Percentiles rank a stretch among this genome's conserved stretches.
Evolutionary conservation across 2,329 filamentous ascomycete genomes (phyloP).

Genomic region (Penicillium sp.): DNA sequence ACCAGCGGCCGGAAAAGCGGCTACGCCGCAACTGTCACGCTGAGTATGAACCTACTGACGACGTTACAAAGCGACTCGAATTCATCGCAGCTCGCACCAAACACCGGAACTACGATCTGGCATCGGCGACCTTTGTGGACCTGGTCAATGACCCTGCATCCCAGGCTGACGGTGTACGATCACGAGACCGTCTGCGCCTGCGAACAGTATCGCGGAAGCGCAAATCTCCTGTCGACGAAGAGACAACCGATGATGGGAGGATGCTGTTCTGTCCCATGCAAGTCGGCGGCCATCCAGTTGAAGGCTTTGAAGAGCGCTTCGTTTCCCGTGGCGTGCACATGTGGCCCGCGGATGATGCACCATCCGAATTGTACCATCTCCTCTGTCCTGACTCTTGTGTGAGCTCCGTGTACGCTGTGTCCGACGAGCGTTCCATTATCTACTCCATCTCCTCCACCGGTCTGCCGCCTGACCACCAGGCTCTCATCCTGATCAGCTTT

Average conservation of each 20-base stretch:
- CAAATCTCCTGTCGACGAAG: conserved; percentile 36
- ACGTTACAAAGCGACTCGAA: conserved; percentile 28
- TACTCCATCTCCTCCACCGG: conserved; percentile 35
- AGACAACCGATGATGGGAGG: conserved; percentile 23
- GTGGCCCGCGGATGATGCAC: conserved; percentile 41
- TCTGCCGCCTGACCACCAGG: conserved; percentile 21
- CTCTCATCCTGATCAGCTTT: conserved; percentile 39
- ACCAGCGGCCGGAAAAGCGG: conserved; percentile 36
- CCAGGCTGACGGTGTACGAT: conserved; percentile 23
- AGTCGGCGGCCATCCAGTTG: conserved; percentile 23
- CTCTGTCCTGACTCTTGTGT: conserved; percentile 37
- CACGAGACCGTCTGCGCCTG: conserved; percentile 38
- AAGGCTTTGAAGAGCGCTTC: conserved; percentile 38
- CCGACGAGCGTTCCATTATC: conserved; percentile 39
- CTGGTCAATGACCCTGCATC: conserved; percentile 39
- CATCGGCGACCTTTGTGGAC: conserved; percentile 40
- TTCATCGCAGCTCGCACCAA: conserved; percentile 45
- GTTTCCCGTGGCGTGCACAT: conserved; percentile 36
- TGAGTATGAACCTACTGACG: conserved; percentile 32
- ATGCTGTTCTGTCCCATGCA: conserved; percentile 30
- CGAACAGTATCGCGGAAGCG: conserved; percentile 42
- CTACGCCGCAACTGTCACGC: conserved; percentile 36
- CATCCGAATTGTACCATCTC: conserved; percentile 34
- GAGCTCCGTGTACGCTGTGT: conserved; percentile 31
- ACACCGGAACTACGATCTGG: conserved; percentile 40